phyloP scores from a whole-genome alignment of 129 eudicot genomes.

The Oenanthe sinensis region DNA sequence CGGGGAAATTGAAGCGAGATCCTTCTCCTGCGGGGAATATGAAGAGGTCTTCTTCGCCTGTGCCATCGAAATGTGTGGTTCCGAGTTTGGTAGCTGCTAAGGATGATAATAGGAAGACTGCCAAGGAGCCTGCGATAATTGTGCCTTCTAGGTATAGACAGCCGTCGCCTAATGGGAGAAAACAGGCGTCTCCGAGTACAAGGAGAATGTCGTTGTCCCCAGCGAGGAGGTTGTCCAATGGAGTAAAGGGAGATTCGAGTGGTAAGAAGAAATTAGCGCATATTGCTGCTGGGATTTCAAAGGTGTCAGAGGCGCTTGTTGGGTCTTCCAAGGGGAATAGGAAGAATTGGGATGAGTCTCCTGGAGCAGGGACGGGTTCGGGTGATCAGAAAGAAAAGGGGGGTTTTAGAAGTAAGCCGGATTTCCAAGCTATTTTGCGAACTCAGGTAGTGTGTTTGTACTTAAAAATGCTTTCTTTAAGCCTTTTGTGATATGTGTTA shows the following conservation, averaged over 20 bases:
- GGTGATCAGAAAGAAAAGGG: constrained; percentile 54
- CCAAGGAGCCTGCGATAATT: constrained; percentile 72
- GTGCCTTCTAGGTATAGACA: constrained; percentile 96
- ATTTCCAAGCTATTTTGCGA: constrained; percentile 75
- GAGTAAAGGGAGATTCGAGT: constrained; percentile 54
- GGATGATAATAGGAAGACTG: constrained; percentile 66
- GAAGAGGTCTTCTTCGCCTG: constrained; percentile 87
- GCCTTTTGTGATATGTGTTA: neutral
- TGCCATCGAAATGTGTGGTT: constrained; percentile 90
- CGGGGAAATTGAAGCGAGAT: constrained; percentile 33
- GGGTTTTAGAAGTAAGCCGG: constrained; percentile 46
- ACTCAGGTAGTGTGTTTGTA: constrained; percentile 55
- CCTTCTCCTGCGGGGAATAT: constrained; percentile 73
- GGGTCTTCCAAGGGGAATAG: constrained; percentile 58
- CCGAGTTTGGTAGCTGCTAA: constrained; percentile 86
- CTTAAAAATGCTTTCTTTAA: neutral
- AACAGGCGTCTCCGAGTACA: constrained; percentile 48
- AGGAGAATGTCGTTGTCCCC: constrained; percentile 97
- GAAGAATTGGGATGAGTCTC: constrained; percentile 89
- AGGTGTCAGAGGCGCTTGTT: constrained; percentile 59
- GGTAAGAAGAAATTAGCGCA: constrained; percentile 68
- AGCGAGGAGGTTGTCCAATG: constrained; percentile 71
- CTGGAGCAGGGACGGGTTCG: constrained; percentile 29
- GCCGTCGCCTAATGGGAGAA: constrained; percentile 75
- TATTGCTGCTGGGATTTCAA: constrained; percentile 61